Evolutionary conservation across 768 basidiomycete genomes (phyloP).

Genomic region (Lactarius sp.): DNA sequence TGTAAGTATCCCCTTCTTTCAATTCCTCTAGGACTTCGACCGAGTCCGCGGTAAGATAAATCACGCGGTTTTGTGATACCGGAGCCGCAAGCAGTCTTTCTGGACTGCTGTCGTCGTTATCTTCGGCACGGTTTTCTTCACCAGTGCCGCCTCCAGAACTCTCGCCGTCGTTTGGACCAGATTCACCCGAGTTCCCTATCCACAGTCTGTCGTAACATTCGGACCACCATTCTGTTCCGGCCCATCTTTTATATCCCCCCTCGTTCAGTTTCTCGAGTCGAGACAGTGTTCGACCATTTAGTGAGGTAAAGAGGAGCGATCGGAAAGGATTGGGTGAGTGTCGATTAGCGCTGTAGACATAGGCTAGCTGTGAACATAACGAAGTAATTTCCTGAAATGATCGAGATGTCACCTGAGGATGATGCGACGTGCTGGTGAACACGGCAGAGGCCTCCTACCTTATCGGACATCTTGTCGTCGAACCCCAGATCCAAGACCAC

Average conservation of each 20-base stretch:
- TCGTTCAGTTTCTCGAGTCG: slow-evolving; percentile 62
- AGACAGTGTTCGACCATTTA: slow-evolving; percentile 62
- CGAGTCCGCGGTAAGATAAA: slow-evolving; percentile 96
- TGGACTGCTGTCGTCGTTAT: slow-evolving; percentile 6
- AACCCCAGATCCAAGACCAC: slow-evolving; percentile 87
- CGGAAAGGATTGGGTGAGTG: slow-evolving; percentile 62
- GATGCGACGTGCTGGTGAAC: background rate
- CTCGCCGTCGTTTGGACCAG: background rate
- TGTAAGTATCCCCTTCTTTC: slow-evolving; percentile 79
- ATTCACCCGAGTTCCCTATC: slow-evolving; percentile 32
- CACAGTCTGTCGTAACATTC: slow-evolving; percentile 70
- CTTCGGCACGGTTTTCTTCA: slow-evolving; percentile 2
- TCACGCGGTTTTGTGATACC: slow-evolving; percentile 42
- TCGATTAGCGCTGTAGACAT: slow-evolving; percentile 85
- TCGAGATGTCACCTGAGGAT: background rate
- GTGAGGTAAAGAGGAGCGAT: slow-evolving; percentile 73
- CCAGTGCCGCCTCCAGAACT: slow-evolving; percentile 2
- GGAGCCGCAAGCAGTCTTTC: background rate
- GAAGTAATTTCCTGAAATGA: slow-evolving; percentile 78
- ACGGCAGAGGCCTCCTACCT: slow-evolving; percentile 48
- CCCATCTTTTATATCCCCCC: slow-evolving; percentile 75
- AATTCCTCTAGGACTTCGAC: slow-evolving; percentile 81
- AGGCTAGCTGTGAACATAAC: slow-evolving; percentile 85
- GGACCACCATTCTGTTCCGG: slow-evolving; percentile 76
- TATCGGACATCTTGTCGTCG: slow-evolving; percentile 89